Evolutionary conservation across 371 early-diverging fungal species (phyloP), one percentile per base, ranked within the genome.

Genomic region (Zancudomyces culisetae): DNA sequence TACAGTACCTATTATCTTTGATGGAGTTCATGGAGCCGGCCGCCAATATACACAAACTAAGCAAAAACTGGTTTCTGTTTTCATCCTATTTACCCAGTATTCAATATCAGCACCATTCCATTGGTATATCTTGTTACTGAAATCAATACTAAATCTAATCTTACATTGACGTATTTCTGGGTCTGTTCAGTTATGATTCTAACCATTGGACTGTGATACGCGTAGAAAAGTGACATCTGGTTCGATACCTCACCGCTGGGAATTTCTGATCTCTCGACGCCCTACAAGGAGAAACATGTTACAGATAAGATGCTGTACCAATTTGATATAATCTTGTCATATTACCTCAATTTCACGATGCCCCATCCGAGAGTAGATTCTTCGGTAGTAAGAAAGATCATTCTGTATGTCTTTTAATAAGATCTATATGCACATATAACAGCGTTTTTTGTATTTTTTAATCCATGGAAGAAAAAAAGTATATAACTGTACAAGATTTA

Each of bases 361-460:
- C 51, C 75, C 64, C 57, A 84, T 82, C 45, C 86, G 80, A 24
- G 77, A 79, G 23, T 89, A 70, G 52, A 89, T 83, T 51, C 95
- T 79, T 41, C 93, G 82, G 69, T 95, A 95, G 61, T 88, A 95
- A 21, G 90, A 86, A 57, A 95, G 87, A 63, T 95, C 93, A 70
- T 95, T 95, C 63, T 91, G 92, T 52, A 92, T 79, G 55, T 83
- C 80, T 30, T 92, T 85, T 56, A 83, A 89, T 55, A 71, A 72
- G 84, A 87, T 85, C 89, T 89, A 70, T n/a, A n/a, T n/a, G n/a
- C 39, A 35, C 35, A 35, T 55, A 26, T 43, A 42, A 35, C 21
- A 28, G 24, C 0, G 30, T 27, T 19, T 45, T 13, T 51, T 23
- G 43, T 27, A 19, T 26, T 18, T 55, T 55, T n/a, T 22, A 27